phyloP scores from a whole-genome alignment of 2,329 filamentous ascomycete genomes.

The Colletotrichum spaethianum region DNA sequence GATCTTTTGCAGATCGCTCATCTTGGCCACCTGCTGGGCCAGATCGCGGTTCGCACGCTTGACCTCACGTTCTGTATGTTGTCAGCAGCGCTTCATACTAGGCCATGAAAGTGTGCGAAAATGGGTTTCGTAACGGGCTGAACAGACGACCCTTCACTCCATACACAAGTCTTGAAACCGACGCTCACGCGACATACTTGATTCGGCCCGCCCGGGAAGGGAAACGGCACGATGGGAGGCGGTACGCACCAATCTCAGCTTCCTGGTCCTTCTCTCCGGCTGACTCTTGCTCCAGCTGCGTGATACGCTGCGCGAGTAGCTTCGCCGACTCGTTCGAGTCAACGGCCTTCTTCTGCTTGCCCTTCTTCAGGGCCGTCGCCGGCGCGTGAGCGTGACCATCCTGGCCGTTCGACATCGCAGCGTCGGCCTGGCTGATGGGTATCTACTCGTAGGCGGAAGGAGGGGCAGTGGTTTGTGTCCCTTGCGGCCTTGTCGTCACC shows the following conservation, averaged over 20 bases:
- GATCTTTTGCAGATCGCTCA: conserved; percentile 92
- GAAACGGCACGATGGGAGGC: conserved; percentile 32
- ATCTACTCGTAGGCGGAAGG: conserved; percentile 46
- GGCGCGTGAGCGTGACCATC: conserved; percentile 55
- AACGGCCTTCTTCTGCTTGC: conserved; percentile 85
- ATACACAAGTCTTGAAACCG: conserved; percentile 15
- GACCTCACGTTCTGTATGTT: conserved; percentile 84
- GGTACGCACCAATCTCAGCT: conserved; percentile 84
- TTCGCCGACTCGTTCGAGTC: conserved; percentile 93
- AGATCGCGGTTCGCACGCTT: conserved; percentile 95
- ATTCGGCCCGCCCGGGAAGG: conserved; percentile 28
- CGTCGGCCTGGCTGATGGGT: conserved; percentile 58
- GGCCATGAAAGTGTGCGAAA: conserved; percentile 20
- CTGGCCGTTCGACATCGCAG: conserved; percentile 59
- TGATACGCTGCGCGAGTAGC: conserved; percentile 92
- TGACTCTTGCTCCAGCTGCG: conserved; percentile 93
- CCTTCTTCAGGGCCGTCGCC: conserved; percentile 76
- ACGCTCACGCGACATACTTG: conserved; percentile 38
- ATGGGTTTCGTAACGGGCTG: neutral
- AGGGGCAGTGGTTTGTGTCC: conserved; percentile 24
- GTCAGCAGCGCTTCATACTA: conserved; percentile 45
- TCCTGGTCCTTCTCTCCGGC: conserved; percentile 96
- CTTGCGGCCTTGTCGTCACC: conserved; percentile 30
- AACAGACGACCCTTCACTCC: conserved; percentile 1
- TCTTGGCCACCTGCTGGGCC: conserved; percentile 88